Percentiles rank a stretch among this genome's conserved stretches.
Evolutionary conservation across 495 filamentous ascomycete species (phyloP).

Genomic region (Penicillium canescens): DNA sequence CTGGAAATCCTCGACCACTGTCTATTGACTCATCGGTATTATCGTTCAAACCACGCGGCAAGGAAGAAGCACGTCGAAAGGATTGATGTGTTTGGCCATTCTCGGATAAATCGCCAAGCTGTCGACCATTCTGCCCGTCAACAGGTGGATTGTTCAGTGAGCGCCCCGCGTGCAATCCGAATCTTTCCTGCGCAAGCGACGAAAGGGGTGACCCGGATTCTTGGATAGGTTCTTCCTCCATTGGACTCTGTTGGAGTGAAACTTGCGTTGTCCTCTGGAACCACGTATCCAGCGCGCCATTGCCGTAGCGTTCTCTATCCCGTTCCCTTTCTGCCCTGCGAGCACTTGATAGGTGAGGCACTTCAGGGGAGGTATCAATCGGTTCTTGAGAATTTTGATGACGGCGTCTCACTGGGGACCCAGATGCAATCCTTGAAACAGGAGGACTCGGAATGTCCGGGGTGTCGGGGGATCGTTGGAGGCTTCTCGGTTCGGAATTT

Average conservation of each 20-base stretch:
- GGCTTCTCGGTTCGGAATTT: background rate
- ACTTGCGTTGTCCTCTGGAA: constrained; percentile 32
- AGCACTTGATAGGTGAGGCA: background rate
- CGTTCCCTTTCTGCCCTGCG: constrained; percentile 23
- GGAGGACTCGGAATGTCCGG: constrained; percentile 7
- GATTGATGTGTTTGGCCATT: background rate
- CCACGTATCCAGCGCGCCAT: constrained; percentile 43
- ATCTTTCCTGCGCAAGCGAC: constrained; percentile 25
- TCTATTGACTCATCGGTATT: constrained; percentile 9
- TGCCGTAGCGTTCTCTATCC: constrained; percentile 37
- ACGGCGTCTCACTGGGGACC: constrained; percentile 5
- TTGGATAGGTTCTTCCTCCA: background rate
- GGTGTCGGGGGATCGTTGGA: background rate
- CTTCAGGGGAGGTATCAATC: background rate
- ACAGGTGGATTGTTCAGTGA: background rate
- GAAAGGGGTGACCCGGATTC: constrained; percentile 21
- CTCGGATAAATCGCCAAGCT: background rate
- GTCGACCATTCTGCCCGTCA: background rate
- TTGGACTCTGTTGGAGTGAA: constrained; percentile 1
- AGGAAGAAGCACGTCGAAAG: no score
- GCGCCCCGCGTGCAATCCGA: constrained; percentile 5
- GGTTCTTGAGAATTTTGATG: background rate
- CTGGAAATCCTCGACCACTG: constrained; percentile 33
- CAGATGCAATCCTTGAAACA: constrained; percentile 8
- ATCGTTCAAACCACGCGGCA: background rate